Evolutionary conservation across 1,284 basidiomycete species (phyloP).

Genomic region (Leccinum proliferum): DNA sequence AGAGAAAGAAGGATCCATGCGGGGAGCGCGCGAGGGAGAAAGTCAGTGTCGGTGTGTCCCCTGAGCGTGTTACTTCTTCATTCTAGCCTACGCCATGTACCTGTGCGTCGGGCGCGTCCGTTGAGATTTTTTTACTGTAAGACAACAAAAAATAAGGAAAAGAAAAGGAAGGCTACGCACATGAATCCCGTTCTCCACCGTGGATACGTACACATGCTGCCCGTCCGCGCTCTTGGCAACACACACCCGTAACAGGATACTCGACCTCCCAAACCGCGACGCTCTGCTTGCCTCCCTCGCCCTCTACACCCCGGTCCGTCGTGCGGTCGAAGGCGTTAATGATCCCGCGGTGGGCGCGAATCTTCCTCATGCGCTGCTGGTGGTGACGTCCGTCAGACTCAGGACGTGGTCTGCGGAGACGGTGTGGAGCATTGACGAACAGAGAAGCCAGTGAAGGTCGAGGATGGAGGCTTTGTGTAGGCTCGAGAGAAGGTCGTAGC

Average conservation of each 20-base stretch:
- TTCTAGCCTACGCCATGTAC: slow-evolving; percentile 84
- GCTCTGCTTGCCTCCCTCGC: slow-evolving; percentile 67
- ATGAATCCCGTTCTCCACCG: slow-evolving; percentile 91
- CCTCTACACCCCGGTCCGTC: slow-evolving; percentile 50
- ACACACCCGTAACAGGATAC: slow-evolving; percentile 85
- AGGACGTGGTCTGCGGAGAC: slow-evolving; percentile 84
- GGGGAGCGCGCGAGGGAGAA: slow-evolving; percentile 81
- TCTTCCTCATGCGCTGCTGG: slow-evolving; percentile 67
- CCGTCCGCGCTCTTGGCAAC: slow-evolving; percentile 82
- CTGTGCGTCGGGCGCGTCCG: slow-evolving; percentile 32
- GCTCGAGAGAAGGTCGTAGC: slow-evolving; percentile 72
- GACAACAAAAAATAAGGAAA: background rate
- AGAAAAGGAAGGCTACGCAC: slow-evolving; percentile 39
- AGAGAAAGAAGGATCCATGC: slow-evolving; percentile 78
- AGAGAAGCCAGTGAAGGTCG: slow-evolving; percentile 78
- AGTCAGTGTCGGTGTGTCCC: slow-evolving; percentile 86
- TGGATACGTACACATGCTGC: slow-evolving; percentile 78
- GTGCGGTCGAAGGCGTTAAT: slow-evolving; percentile 86
- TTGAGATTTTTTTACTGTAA: no score
- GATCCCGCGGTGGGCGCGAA: slow-evolving; percentile 83
- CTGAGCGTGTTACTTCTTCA: slow-evolving; percentile 66
- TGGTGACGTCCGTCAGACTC: slow-evolving; percentile 66
- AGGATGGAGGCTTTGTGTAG: slow-evolving; percentile 76
- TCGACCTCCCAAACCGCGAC: slow-evolving; percentile 80
- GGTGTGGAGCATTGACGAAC: slow-evolving; percentile 66